Base-by-base conservation (phyloP, 208 protist genomes). In the Wallacemonas sp. region DNA sequence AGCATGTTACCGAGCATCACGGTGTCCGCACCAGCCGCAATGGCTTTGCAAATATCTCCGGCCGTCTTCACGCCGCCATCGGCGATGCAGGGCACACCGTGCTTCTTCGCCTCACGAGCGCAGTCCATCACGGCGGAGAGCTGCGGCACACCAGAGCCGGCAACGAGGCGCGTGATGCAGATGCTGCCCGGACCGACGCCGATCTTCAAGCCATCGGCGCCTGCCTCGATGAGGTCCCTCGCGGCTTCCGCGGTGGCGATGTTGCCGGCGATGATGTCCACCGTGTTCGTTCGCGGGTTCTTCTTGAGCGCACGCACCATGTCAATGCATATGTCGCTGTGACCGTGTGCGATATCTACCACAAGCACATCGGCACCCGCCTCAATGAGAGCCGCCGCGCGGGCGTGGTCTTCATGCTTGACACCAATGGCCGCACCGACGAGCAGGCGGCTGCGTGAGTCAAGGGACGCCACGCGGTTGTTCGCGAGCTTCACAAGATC, bases 1-100 rank as follows among this genome's bases (percentile, higher is more conserved):
- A 97, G 79, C 71, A 95, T 87, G 74, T 86, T 93, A 42, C 93
- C 93, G 30, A 97, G 69, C 93, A 97, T 97, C 9, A 96, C 90
- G 9, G 85, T 89, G 61, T 85, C 75, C 2, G 93, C 90, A 42
- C 93, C 93, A 5, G 90, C 90, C 1, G 88, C 93, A 62, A 97
- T 90, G 38, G 93, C 93, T 59, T 95, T 93, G 75, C 81, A 82
- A 53, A 97, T 91, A 55, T 97, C 93, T 1, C 90, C 89, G 1
- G 84, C 68, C 34, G 67, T 82, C 60, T 89, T 85, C 28, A 96
- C 71, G 17, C 93, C 93, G 33, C 93, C 93, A 71, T 97, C 93
- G 34, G 93, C 88, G 61, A 97, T 97, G 77, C 87, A 84, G 4
- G 91, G 91, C 17, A 96, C 75, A 49, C 79, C 78, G 64, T 85